Evolutionary conservation across 768 basidiomycete genomes (phyloP).

Genomic region (Lactarius tabidus): DNA sequence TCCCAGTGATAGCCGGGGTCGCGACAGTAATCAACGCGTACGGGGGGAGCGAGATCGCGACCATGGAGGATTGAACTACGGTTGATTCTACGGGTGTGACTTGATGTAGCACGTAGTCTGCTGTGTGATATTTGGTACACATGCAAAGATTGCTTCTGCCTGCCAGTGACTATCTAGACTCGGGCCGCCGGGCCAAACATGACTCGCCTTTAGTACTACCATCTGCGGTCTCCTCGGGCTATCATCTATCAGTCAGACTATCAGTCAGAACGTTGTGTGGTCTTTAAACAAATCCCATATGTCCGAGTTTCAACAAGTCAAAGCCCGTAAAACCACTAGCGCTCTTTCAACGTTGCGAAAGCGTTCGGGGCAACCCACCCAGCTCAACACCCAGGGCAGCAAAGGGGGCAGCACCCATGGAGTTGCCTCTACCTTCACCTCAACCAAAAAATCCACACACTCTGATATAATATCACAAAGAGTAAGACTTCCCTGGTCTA

Average conservation of each 20-base stretch:
- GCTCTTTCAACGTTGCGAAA: conserved; percentile 12
- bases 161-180: too few relatives aligned
- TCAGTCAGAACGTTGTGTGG: background rate
- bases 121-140: background rate
- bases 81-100: conserved; percentile 23
- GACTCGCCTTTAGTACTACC: too few relatives aligned
- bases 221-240: background rate
- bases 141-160: too few relatives aligned
- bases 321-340: conserved; percentile 13
- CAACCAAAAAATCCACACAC: conserved; percentile 1
- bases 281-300: background rate
- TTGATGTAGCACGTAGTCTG: background rate
- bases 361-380: background rate
- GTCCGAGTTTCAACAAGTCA: conserved; percentile 1
- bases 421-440: background rate
- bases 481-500: background rate
- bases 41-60: conserved; percentile 25
- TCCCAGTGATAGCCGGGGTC: conserved; percentile 16
- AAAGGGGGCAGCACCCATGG: background rate
- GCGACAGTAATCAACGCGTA: conserved; percentile 21
- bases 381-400: background rate
- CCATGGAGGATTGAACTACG: conserved; percentile 32
- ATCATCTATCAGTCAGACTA: background rate
- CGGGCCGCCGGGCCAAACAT: too few relatives aligned
- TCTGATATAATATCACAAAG: background rate